Percentiles rank a stretch among this genome's conserved stretches.
Evolutionary conservation across 225 moss, liverwort and hornwort genomes (phyloP).

Genomic region (Sphagnum tenellum): DNA sequence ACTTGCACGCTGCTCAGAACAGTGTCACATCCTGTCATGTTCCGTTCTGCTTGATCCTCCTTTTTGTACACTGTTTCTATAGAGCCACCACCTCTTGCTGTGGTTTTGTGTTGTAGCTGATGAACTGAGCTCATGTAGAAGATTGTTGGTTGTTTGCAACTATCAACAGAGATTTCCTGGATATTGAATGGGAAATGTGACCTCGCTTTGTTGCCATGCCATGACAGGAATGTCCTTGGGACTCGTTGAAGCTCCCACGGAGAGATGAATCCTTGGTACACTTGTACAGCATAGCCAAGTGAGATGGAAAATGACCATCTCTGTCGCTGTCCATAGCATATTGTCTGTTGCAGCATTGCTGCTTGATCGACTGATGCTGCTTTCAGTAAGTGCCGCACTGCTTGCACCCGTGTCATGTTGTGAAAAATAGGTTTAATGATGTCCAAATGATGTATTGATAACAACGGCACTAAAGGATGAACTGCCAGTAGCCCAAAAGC

Average conservation of each 20-base stretch:
- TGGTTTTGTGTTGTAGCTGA: background rate
- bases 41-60: conserved; percentile 5
- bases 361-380: conserved; percentile 59
- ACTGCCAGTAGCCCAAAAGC: conserved; percentile 61
- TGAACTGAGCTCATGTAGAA: conserved; percentile 28
- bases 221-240: conserved; percentile 66
- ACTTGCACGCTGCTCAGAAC: no score
- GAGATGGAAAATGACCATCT: conserved; percentile 76
- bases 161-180: conserved; percentile 39
- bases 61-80: conserved; percentile 13
- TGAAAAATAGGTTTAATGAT: conserved; percentile 69
- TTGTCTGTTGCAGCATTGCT: conserved; percentile 70
- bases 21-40: no score
- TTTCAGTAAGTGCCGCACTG: conserved; percentile 42
- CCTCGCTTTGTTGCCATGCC: conserved; percentile 66
- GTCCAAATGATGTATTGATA: conserved; percentile 81
- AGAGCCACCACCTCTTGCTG: no score
- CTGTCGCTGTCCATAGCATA: conserved; percentile 43
- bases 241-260: conserved; percentile 70
- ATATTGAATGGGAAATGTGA: conserved; percentile 77
- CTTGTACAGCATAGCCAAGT: conserved; percentile 63
- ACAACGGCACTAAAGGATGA: conserved; percentile 65
- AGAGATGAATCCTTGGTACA: conserved; percentile 53
- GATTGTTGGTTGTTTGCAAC: conserved; percentile 50
- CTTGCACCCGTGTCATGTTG: conserved; percentile 27